These are phyloP conservation scores for Alternaria postmessia DNA, from an alignment of 2,329 filamentous ascomycete species.

Conservation along the genomic window DNA sequence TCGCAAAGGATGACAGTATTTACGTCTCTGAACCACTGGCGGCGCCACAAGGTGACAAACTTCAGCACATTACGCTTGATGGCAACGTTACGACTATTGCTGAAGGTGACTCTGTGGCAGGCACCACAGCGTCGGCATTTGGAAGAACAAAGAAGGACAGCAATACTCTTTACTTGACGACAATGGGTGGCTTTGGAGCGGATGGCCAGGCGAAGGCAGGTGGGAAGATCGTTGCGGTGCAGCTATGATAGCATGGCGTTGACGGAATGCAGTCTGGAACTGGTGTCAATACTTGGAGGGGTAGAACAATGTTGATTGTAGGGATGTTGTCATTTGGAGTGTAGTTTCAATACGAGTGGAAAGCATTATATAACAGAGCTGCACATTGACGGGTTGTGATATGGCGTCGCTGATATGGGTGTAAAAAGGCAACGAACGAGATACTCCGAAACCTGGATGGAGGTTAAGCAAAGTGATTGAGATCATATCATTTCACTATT, in stretches of 20 bases:
- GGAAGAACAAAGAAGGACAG: conserved; percentile 26
- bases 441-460: background rate
- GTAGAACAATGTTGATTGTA: background rate
- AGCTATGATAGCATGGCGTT: background rate
- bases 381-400: background rate
- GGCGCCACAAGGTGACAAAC: conserved; percentile 16
- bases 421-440: background rate
- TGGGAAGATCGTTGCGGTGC: conserved; percentile 34
- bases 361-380: background rate
- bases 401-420: too few relatives aligned
- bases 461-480: background rate
- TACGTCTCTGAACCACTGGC: conserved; percentile 18
- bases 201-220: conserved; percentile 33
- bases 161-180: conserved; percentile 32
- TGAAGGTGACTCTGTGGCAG: conserved; percentile 17
- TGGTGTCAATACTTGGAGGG: background rate
- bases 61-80: conserved; percentile 17
- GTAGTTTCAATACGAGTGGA: background rate
- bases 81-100: conserved; percentile 20
- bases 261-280: background rate
- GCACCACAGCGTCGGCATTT: conserved; percentile 25
- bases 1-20: conserved; percentile 25
- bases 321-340: background rate
- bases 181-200: conserved; percentile 28
- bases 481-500: background rate